Percentiles rank a stretch among this genome's conserved stretches.
Conservation (phyloP, 768 basidiomycete species). For the Boletus subcaerulescens region DNA sequence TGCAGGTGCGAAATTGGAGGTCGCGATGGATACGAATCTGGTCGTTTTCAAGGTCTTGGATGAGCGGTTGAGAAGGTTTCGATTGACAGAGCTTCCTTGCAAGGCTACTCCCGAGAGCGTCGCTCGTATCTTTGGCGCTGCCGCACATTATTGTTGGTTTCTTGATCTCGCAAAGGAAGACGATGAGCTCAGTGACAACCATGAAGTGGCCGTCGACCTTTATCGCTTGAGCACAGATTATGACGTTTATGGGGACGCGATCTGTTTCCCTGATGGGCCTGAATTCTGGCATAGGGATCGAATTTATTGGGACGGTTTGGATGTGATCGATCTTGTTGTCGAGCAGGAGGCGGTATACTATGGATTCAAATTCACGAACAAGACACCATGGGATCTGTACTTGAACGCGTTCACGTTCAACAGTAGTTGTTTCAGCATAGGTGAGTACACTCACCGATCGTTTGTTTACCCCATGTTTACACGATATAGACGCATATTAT, state of each 20-base stretch:
- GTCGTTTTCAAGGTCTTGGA: conserved; percentile 6
- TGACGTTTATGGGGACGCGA: not conserved
- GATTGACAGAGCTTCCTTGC: not conserved
- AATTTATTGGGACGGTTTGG: not conserved
- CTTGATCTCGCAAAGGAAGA: conserved; percentile 11
- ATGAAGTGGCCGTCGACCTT: conserved; percentile 10
- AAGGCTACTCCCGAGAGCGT: not conserved
- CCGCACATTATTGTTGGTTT: conserved; percentile 21
- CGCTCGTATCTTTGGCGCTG: conserved; percentile 1
- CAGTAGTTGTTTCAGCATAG: conserved; percentile 36
- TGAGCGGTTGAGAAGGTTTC: not conserved
- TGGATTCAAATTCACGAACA: conserved; percentile 37
- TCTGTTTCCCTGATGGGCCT: not conserved
- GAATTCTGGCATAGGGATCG: conserved; percentile 4
- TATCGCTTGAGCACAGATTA: not conserved
- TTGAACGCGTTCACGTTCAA: conserved; percentile 44
- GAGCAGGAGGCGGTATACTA: conserved; percentile 26
- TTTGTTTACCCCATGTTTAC: not conserved
- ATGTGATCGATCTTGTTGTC: conserved; percentile 17
- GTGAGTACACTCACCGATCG: conserved; percentile 9
- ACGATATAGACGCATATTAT: conserved; percentile 5
- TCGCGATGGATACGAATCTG: not conserved
- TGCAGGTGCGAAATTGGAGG: not conserved
- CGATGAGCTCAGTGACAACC: no score
- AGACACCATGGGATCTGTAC: conserved; percentile 33